A percentile compares a stretch with the other conserved stretches of the same genome.
These are phyloP conservation scores for Sicyos edulis DNA, from an alignment of 306 rosid species.

Conservation along the genomic window DNA sequence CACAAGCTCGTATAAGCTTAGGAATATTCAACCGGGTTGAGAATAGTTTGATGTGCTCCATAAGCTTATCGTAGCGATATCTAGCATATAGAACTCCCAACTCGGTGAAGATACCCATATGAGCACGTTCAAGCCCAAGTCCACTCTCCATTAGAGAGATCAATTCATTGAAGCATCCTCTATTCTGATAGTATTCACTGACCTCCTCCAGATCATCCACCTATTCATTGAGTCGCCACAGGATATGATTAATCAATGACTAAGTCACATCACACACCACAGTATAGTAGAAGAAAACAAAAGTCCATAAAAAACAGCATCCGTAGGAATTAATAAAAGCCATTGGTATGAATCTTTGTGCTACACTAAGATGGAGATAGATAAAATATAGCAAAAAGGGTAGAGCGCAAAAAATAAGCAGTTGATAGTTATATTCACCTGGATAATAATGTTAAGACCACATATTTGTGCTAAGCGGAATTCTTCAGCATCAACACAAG, in stretches of 20 bases:
- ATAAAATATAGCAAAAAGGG: background rate
- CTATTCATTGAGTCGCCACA: constrained; percentile 32
- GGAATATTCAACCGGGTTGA: constrained; percentile 94
- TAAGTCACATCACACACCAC: constrained; percentile 7
- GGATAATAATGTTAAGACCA: constrained; percentile 92
- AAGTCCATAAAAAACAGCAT: background rate
- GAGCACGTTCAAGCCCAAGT: constrained; percentile 94
- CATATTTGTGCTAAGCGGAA: constrained; percentile 99
- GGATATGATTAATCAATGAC: constrained; percentile 15
- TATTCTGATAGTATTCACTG: constrained; percentile 95
- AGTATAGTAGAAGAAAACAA: background rate
- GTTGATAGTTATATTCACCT: constrained; percentile 40
- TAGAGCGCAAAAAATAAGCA: constrained; percentile 7
- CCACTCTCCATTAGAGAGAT: constrained; percentile 99
- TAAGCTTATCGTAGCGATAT: constrained; percentile 96
- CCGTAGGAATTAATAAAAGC: background rate
- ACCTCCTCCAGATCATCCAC: constrained; percentile 99
- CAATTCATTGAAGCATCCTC: constrained; percentile 95
- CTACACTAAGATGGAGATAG: background rate
- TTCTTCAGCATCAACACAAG: constrained; percentile 98
- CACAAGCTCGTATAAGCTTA: constrained; percentile 95
- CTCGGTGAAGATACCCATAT: constrained; percentile 98
- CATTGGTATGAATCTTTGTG: background rate
- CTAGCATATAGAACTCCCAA: constrained; percentile 97
- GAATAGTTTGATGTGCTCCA: constrained; percentile 97